Base-by-base conservation (phyloP, 352 stramenopile genomes). In the Globisporangium solare region DNA sequence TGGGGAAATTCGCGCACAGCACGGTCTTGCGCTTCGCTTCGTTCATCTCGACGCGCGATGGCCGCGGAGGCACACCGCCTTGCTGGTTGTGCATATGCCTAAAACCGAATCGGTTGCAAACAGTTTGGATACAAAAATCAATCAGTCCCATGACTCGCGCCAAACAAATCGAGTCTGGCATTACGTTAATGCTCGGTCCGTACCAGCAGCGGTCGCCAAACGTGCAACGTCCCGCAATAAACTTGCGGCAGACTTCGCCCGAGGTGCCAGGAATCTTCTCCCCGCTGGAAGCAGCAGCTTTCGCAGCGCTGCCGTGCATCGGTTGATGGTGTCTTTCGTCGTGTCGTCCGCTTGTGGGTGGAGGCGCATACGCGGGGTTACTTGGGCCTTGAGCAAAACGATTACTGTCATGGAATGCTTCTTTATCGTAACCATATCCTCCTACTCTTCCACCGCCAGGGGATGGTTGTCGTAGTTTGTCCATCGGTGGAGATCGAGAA, bases 161-260 rank as follows among this genome's bases (percentile, higher is more conserved):
- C 56, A 45, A 37, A 49, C 42, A 56, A 58, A 42, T 51, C 63
- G 54, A 56, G 48, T 24, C 37, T 40, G 45, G 32, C 56, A 47
- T 61, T 51, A 18, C 32, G 27, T 22, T 17, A 55, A 43, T n/a
- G 39, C 39, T 43, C 13, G 32, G 40, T 56, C 59, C 82, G 61
- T 93, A 93, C 79, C 79, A 86, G 76, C 84, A 94, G 67, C 73
- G 76, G 52, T 90, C 84, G 27, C 84, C 84, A 74, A 86, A 92
- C 3, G 70, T 82, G 70, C 84, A 94, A 37, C 71, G 68, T 24
- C 79, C 80, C 12, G 64, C 58, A 47, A 88, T 39, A 58, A 88
- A 94, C 32, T 92, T 89, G 56, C 81, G 83, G 53, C 84, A 94
- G 8, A 94, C 37, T 65, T 92, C 70, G 39, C 76, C 67, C 17